phyloP scores from a whole-genome alignment of 2,329 filamentous ascomycete genomes.

The Diaporthe sp. region DNA sequence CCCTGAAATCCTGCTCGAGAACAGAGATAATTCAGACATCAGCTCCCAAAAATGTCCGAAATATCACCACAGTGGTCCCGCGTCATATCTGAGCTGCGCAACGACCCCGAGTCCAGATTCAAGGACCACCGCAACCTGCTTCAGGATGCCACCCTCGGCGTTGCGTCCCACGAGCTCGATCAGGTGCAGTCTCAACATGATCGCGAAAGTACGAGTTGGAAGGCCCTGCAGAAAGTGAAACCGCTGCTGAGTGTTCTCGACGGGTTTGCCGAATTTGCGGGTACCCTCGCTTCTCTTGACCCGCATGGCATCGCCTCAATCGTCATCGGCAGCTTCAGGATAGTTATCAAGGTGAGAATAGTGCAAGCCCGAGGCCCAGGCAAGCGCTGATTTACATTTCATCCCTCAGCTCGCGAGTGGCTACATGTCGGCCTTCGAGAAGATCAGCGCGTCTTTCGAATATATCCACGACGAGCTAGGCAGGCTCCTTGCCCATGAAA shows the following conservation, averaged over 20 bases:
- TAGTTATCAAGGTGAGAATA: constrained; percentile 1
- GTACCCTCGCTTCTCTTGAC: not conserved
- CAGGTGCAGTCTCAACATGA: not conserved
- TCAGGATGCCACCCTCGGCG: not conserved
- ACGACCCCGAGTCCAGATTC: not conserved
- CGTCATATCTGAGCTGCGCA: not conserved
- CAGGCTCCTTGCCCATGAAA: not conserved
- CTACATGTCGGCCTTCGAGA: not conserved
- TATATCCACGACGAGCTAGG: not conserved
- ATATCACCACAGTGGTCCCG: not conserved
- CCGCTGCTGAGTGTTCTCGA: not conserved
- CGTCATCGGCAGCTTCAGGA: not conserved
- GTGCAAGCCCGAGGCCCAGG: not conserved
- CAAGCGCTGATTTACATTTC: not conserved
- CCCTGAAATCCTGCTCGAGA: not conserved
- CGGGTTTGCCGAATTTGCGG: not conserved
- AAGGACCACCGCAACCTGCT: not conserved
- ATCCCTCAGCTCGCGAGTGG: not conserved
- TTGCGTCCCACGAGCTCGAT: not conserved
- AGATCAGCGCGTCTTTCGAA: not conserved
- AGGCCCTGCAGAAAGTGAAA: not conserved
- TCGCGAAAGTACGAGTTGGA: not conserved
- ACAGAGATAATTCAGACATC: not conserved
- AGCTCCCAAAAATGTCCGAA: not conserved
- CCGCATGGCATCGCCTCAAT: not conserved